Conservation (phyloP, 2,329 filamentous ascomycete genomes). For the Grosmannia clavigera region DNA sequence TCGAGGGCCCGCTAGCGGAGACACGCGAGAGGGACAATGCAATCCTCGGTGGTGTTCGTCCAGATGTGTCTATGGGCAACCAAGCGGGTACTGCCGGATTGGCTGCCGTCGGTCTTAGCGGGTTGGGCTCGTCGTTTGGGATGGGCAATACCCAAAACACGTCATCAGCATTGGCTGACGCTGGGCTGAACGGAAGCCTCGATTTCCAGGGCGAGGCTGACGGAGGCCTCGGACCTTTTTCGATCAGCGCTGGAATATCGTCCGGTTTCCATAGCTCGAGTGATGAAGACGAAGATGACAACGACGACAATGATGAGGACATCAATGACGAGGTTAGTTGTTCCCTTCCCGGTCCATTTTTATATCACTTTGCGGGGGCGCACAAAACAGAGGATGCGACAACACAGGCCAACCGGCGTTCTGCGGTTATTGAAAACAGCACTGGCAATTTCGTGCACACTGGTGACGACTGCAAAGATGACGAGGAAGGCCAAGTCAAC, state of each 20-base stretch:
- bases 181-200: slow-evolving; percentile 65
- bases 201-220: slow-evolving; percentile 38
- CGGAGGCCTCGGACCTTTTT: slow-evolving; percentile 55
- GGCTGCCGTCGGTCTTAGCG: slow-evolving; percentile 35
- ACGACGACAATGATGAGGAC: slow-evolving; percentile 72
- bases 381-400: too few relatives aligned
- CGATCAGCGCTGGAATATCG: slow-evolving; percentile 56
- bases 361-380: neutral
- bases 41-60: slow-evolving; percentile 89
- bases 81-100: slow-evolving; percentile 42
- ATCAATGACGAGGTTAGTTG: slow-evolving; percentile 54
- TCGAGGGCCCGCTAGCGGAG: slow-evolving; percentile 84
- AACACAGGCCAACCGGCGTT: neutral
- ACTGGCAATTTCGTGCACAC: slow-evolving; percentile 18
- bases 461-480: slow-evolving; percentile 82
- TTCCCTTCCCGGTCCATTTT: slow-evolving; percentile 3
- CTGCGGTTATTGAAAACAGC: neutral
- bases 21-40: slow-evolving; percentile 94
- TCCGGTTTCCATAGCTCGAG: slow-evolving; percentile 93
- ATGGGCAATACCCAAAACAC: slow-evolving; percentile 26
- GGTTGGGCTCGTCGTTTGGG: slow-evolving; percentile 27
- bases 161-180: slow-evolving; percentile 65
- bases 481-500: slow-evolving; percentile 68
- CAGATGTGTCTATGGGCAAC: slow-evolving; percentile 76
- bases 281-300: slow-evolving; percentile 92